Conservation (phyloP, 2,329 filamentous ascomycete genomes). For the Aureobasidium sp. region DNA sequence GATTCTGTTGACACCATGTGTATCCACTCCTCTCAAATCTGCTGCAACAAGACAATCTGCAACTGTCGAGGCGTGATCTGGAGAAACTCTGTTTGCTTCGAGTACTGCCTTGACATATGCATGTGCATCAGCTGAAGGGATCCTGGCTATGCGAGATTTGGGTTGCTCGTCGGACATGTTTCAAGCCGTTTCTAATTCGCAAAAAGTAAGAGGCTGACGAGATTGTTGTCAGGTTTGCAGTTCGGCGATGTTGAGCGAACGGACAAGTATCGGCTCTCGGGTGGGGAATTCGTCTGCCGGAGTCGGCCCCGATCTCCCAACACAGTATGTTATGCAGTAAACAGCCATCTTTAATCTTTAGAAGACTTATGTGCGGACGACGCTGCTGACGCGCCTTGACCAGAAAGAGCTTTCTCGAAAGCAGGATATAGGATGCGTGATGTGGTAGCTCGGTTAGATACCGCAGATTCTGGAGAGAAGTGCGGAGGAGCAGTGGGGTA, state of each 20-base stretch:
- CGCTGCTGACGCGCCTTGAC: neutral
- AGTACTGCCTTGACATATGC: constrained; percentile 49
- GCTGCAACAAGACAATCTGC: constrained; percentile 61
- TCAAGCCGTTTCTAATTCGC: neutral
- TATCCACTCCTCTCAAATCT: constrained; percentile 69
- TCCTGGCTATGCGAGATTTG: neutral
- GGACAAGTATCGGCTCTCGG: neutral
- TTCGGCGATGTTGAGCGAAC: neutral
- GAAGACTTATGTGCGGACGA: too few species aligned
- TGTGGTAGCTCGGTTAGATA: neutral
- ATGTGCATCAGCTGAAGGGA: constrained; percentile 23
- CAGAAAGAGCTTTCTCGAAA: neutral
- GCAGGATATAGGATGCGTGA: neutral
- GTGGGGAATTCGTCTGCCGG: neutral
- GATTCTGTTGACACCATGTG: constrained; percentile 67
- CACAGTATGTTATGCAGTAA: neutral
- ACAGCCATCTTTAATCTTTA: neutral
- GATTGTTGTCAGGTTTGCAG: too few species aligned
- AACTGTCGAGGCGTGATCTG: constrained; percentile 52
- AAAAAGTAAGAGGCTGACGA: neutral
- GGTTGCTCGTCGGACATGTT: neutral
- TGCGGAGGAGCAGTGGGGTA: constrained; percentile 6
- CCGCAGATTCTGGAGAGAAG: neutral
- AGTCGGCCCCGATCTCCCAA: neutral
- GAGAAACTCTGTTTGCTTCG: constrained; percentile 51